Evolutionary conservation across 805 yeast genomes (phyloP).

Genomic region (Candida hispaniensis): DNA sequence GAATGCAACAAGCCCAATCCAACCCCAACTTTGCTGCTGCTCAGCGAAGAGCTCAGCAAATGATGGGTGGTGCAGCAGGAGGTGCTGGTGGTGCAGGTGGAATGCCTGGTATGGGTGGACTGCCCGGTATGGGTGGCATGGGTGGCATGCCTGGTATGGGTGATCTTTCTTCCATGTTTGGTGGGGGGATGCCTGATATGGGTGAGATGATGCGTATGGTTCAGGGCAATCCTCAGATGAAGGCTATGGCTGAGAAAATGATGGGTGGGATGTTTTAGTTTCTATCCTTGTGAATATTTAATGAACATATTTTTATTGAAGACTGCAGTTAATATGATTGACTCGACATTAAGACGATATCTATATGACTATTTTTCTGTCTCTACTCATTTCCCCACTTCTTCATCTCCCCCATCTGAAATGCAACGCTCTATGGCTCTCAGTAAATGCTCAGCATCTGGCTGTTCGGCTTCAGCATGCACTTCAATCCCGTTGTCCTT

Average conservation of each 20-base stretch:
- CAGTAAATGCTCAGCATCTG: constrained; percentile 53
- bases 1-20: constrained; percentile 31
- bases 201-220: constrained; percentile 52
- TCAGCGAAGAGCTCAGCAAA: constrained; percentile 35
- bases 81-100: constrained; percentile 43
- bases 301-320: background rate
- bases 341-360: no score
- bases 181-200: constrained; percentile 61
- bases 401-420: no score
- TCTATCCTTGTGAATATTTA: background rate
- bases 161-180: constrained; percentile 19
- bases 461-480: constrained; percentile 55
- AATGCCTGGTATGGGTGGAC: constrained; percentile 42
- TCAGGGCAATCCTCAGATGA: constrained; percentile 38
- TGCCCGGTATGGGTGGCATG: constrained; percentile 43
- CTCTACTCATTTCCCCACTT: no score
- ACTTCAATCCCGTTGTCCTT: constrained; percentile 43
- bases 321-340: no score
- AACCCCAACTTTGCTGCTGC: constrained; percentile 37
- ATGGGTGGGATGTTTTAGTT: background rate
- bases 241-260: constrained; percentile 31
- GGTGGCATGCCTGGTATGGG: constrained; percentile 32
- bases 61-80: constrained; percentile 45
- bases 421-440: no score
- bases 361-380: no score